phyloP scores from a whole-genome alignment of 2,329 filamentous ascomycete genomes.

The Didymosphaeria variabile region DNA sequence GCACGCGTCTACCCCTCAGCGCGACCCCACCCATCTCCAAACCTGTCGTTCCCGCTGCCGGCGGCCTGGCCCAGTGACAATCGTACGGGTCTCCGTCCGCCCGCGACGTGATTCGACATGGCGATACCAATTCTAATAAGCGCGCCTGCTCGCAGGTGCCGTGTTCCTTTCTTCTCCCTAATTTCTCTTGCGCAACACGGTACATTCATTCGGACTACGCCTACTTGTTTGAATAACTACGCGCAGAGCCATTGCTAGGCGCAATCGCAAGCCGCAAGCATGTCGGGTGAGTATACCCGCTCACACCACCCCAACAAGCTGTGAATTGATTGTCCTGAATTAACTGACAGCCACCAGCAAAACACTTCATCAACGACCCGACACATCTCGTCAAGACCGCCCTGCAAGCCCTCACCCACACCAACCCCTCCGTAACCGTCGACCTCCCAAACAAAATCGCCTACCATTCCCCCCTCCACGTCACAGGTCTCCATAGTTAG shows the following conservation, averaged over 20 bases:
- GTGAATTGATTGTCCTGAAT: neutral
- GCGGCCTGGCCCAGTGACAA: neutral
- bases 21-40: neutral
- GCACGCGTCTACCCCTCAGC: slow-evolving; percentile 2
- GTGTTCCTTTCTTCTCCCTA: neutral
- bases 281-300: neutral
- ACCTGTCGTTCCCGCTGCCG: neutral
- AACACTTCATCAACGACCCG: slow-evolving; percentile 91
- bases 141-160: neutral
- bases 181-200: neutral
- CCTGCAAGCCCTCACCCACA: slow-evolving; percentile 78
- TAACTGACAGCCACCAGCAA: slow-evolving; percentile 51
- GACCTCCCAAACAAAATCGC: slow-evolving; percentile 81
- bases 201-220: neutral
- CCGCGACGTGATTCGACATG: slow-evolving; percentile 1
- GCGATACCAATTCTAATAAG: neutral
- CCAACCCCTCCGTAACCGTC: slow-evolving; percentile 83
- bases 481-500: slow-evolving; percentile 81
- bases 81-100: neutral
- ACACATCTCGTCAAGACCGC: slow-evolving; percentile 79
- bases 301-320: neutral
- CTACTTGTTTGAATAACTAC: neutral
- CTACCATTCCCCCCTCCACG: slow-evolving; percentile 29
- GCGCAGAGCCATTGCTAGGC: neutral
- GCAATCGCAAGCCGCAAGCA: neutral